Conservation (phyloP, 345 rosid species). For the Lepidium africanum region DNA sequence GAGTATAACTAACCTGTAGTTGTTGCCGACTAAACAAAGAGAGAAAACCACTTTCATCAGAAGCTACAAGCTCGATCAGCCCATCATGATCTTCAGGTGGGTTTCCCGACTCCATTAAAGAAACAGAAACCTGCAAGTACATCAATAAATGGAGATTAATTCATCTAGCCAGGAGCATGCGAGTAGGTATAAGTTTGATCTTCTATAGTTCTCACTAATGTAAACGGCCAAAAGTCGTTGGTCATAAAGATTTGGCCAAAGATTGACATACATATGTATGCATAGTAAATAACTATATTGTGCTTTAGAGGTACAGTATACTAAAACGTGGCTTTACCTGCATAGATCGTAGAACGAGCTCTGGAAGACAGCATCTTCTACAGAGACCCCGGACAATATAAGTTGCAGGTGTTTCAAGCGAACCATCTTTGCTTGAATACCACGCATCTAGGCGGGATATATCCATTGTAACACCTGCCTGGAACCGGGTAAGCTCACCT, state of each 20-base stretch:
- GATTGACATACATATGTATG: not conserved
- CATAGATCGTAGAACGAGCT: constrained; percentile 76
- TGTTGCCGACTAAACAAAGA: constrained; percentile 87
- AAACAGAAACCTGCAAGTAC: constrained; percentile 68
- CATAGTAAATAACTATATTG: not conserved
- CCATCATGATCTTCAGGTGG: constrained; percentile 70
- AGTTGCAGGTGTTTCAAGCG: constrained; percentile 69
- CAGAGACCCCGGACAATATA: constrained; percentile 79
- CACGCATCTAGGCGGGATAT: constrained; percentile 92
- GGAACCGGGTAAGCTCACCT: constrained; percentile 95
- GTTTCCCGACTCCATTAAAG: constrained; percentile 56
- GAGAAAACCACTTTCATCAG: constrained; percentile 59
- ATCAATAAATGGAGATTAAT: not conserved
- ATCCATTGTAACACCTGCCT: constrained; percentile 85
- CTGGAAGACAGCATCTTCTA: constrained; percentile 92
- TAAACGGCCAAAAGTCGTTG: not conserved
- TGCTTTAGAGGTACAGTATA: not conserved
- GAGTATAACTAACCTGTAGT: constrained; percentile 50
- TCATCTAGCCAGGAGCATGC: not conserved
- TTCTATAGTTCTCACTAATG: not conserved
- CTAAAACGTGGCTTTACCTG: constrained; percentile 41
- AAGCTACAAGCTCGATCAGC: constrained; percentile 70
- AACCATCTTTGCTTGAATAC: constrained; percentile 70
- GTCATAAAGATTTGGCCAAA: not conserved
- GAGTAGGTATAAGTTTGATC: not conserved